These are phyloP conservation scores for Fusarium camptoceras DNA, from an alignment of 2,329 filamentous ascomycete genomes.

Conservation along the genomic window DNA sequence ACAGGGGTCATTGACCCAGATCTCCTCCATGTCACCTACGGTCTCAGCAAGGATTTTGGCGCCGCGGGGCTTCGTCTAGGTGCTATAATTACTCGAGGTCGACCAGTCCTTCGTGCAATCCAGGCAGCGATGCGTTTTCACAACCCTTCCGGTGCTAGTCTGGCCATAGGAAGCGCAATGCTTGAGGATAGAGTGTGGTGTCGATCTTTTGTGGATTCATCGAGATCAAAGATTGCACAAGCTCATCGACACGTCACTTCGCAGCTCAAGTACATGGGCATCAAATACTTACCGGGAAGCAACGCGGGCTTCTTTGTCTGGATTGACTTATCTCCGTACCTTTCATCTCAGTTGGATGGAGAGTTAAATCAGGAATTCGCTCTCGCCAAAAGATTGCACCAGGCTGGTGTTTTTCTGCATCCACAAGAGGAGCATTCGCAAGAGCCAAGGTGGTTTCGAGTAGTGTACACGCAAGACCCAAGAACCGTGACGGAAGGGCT, in stretches of 20 bases:
- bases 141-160: conserved; percentile 58
- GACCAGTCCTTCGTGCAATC: conserved; percentile 51
- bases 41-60: conserved; percentile 63
- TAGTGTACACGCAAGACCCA: conserved; percentile 62
- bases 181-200: conserved; percentile 61
- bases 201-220: conserved; percentile 56
- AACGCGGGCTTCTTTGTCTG: conserved; percentile 70
- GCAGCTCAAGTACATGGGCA: conserved; percentile 54
- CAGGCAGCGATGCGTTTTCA: conserved; percentile 59
- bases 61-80: conserved; percentile 64
- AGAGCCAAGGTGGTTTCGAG: conserved; percentile 63
- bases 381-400: conserved; percentile 57
- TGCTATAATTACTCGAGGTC: conserved; percentile 57
- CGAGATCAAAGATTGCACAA: conserved; percentile 54
- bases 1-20: conserved; percentile 58
- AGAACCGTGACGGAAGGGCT: conserved; percentile 53
- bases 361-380: conserved; percentile 56
- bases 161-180: conserved; percentile 58
- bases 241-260: conserved; percentile 55
- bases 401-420: conserved; percentile 63
- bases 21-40: conserved; percentile 63
- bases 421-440: conserved; percentile 60
- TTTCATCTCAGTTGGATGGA: conserved; percentile 48
- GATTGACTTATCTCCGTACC: conserved; percentile 61
- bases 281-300: conserved; percentile 58